Evolutionary conservation across 2,329 filamentous ascomycete genomes (phyloP), one percentile per base, ranked within the genome.

Genomic region (Cadophora sp.): DNA sequence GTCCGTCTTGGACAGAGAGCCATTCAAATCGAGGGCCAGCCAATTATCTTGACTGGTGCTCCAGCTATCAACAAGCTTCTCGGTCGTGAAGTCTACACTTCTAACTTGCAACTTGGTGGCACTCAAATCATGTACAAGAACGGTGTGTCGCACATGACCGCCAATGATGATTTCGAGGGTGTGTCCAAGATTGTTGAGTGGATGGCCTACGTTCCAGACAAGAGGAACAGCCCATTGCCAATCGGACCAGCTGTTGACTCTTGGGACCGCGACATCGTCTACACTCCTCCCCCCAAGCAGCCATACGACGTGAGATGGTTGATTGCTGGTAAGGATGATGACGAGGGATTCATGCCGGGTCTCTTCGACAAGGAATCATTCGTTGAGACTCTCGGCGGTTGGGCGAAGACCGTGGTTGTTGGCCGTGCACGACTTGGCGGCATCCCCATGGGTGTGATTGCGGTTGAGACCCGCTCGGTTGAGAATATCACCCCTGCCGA

Each of bases 121-220:
- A 99, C 96, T n/a, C 96, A 99, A 82, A 99, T 99, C 87, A 99
- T 99, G 96, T 98, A 99, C 89, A 94, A 93, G 83, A 99, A 99
- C 80, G 96, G 96, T 88, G 96, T 99, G 50, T 98, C 96, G 24
- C 96, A 99, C 84, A 95, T 98, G 92, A 97, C 95, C 73, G 96
- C 96, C 76, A 92, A 91, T 74, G 95, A 99, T 77, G 96, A 99
- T 83, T 98, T 99, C 76, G 94, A 95, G 76, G 96, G 96, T 87
- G 92, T 99, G 24, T 94, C 92, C 76, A 96, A 96, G 86, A 98
- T 99, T 78, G 93, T 98, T 59, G 91, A 97, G 79, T 99, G 96
- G 96, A 89, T 99, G 86, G 96, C 95, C 1, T 99, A 94, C 77
- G 92, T 99, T 36, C 96, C 96, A 30, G 95, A 98, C 81, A 95